Evolutionary conservation across 2,329 filamentous ascomycete species (phyloP).

Genomic region (Fusarium praegraminearum): DNA sequence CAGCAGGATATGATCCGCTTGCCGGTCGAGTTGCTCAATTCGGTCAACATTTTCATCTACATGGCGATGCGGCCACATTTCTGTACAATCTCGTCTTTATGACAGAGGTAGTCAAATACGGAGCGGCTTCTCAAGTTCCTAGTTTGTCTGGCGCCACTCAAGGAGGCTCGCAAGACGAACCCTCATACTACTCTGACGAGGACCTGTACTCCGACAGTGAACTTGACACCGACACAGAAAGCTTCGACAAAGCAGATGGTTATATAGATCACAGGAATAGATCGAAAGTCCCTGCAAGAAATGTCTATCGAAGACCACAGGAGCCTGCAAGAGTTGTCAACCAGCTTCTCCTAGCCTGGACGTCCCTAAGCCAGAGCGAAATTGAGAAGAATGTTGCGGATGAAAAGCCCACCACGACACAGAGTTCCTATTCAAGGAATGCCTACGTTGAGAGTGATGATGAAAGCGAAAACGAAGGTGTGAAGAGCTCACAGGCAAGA

Average conservation of each 20-base stretch:
- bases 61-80: constrained; percentile 33
- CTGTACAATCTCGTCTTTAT: constrained; percentile 28
- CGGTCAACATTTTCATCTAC: constrained; percentile 19
- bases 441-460: background rate
- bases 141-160: rapidly evolving
- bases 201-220: background rate
- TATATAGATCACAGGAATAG: rapidly evolving
- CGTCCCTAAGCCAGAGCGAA: constrained; percentile 19
- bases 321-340: constrained; percentile 24
- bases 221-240: background rate
- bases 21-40: constrained; percentile 3
- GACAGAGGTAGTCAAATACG: background rate
- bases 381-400: constrained; percentile 1
- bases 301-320: background rate
- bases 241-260: background rate
- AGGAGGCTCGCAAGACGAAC: background rate
- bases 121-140: rapidly evolving
- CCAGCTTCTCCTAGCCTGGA: constrained; percentile 25
- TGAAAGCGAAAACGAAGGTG: background rate
- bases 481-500: background rate
- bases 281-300: background rate
- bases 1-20: background rate
- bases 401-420: background rate
- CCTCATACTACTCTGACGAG: background rate
- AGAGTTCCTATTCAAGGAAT: background rate